Conservation (phyloP, 371 early-diverging fungal species). For the Mortierella sp. region DNA sequence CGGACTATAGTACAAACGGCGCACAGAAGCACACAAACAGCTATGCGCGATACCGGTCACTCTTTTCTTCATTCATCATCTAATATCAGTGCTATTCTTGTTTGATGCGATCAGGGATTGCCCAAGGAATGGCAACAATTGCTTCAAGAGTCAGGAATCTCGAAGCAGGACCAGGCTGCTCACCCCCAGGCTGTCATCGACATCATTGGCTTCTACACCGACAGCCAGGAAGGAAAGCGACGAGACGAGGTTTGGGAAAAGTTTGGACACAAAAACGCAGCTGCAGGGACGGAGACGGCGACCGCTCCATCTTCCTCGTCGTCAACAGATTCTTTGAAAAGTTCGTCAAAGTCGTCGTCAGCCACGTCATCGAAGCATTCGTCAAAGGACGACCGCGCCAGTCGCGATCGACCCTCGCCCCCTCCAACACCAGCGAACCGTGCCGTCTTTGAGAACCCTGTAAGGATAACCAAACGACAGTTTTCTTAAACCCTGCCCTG, state of each 20-base stretch:
- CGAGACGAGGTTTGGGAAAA: constrained; percentile 91
- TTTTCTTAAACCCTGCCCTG: too few relatives aligned
- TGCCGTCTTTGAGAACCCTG: constrained; percentile 10
- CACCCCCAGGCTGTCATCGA: constrained; percentile 97
- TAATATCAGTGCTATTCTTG: too few relatives aligned
- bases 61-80: too few relatives aligned
- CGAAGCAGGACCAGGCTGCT: constrained; percentile 93
- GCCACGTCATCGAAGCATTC: constrained; percentile 37
- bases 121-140: constrained; percentile 95
- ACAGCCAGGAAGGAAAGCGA: constrained; percentile 68
- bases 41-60: too few relatives aligned
- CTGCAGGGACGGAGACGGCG: constrained; percentile 51
- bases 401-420: constrained; percentile 34
- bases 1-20: too few relatives aligned
- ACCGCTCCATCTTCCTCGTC: constrained; percentile 8
- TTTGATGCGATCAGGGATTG: constrained; percentile 72
- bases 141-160: constrained; percentile 92
- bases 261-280: constrained; percentile 71
- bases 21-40: too few relatives aligned
- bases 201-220: constrained; percentile 93
- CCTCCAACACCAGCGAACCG: constrained; percentile 33
- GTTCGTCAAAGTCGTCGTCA: constrained; percentile 25
- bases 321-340: constrained; percentile 4
- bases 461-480: not conserved
- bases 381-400: constrained; percentile 20